Base-by-base conservation (phyloP, 2,329 filamentous ascomycete genomes). In the Cordyceps militaris region DNA sequence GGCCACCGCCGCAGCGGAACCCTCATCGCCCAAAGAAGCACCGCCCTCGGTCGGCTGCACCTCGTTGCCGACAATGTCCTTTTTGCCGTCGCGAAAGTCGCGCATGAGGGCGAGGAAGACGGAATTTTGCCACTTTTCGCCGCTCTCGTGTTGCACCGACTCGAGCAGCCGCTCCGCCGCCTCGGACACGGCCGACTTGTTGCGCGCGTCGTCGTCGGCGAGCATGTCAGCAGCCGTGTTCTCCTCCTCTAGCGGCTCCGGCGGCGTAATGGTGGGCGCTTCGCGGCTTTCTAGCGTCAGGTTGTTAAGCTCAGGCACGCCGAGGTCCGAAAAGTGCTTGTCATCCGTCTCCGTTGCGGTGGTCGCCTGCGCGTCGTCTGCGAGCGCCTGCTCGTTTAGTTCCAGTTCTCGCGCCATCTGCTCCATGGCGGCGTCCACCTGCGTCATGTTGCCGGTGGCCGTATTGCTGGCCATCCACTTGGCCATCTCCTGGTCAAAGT, bases 51-150 rank as follows among this genome's bases (percentile, higher is more conserved):
- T 72, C 43, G 70, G 68, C 6, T 67, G 66, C 26, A 77, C 73
- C 63, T 75, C 68, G 32, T 76, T 70, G 44, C 74, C 69, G 13
- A 75, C 63, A 49, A 77, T 75, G 21, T 76, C 74, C 61, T 77
- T 77, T 23, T 65, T 70, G 1, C 75, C 74, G 49, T 77, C 74
- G 9, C 73, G 68, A 47, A 77, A 76, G 56, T 77, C 74, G 19
- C 73, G 71, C 74, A 77, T 77, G 4, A 77, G 67, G 0, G 71
- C 71, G 8, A 77, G 65, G 43, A 77, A 77, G n/a, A 69, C 66
- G 0, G 74, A 77, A 46, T 77, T 75, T 61, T 75, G 74, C 74
- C 74, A 77, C 61, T 77, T 77, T 9, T 76, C 74, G 43, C 74
- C 73, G 46, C 68, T 66, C 60, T 77, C 74, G 54, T 77, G 74